These are phyloP conservation scores for Solanum megistacrolobum DNA, from an alignment of 257 asterid genomes.

Conservation along the genomic window DNA sequence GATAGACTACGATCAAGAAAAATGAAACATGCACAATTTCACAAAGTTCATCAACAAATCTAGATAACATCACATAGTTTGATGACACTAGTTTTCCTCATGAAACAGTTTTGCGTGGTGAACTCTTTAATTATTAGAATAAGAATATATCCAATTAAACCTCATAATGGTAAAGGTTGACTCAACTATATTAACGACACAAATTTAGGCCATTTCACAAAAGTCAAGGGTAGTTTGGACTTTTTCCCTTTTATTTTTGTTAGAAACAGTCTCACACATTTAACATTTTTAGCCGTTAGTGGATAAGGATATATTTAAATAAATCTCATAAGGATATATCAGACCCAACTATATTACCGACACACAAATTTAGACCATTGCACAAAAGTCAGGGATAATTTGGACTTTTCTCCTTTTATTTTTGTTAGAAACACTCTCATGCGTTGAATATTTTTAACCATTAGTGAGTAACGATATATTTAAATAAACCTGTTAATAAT, in stretches of 20 bases:
- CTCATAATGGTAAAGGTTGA: not conserved
- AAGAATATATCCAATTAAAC: no score
- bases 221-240: not conserved
- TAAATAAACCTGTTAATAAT: not conserved
- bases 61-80: not conserved
- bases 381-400: not conserved
- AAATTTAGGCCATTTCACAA: not conserved
- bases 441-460: fast-evolving
- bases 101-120: not conserved
- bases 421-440: not conserved
- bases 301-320: not conserved
- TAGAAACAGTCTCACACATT: fast-evolving
- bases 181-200: not conserved
- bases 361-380: not conserved
- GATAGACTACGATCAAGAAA: fast-evolving
- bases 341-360: not conserved
- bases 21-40: not conserved
- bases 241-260: not conserved
- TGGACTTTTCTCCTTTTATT: not conserved
- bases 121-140: not conserved
- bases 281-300: not conserved
- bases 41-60: not conserved
- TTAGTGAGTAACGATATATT: not conserved
- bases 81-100: not conserved
- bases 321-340: not conserved